Percentiles rank a stretch among this genome's conserved stretches.
Evolutionary conservation across 768 basidiomycete species (phyloP).

Genomic region (Phanerodontia chrysosporium): DNA sequence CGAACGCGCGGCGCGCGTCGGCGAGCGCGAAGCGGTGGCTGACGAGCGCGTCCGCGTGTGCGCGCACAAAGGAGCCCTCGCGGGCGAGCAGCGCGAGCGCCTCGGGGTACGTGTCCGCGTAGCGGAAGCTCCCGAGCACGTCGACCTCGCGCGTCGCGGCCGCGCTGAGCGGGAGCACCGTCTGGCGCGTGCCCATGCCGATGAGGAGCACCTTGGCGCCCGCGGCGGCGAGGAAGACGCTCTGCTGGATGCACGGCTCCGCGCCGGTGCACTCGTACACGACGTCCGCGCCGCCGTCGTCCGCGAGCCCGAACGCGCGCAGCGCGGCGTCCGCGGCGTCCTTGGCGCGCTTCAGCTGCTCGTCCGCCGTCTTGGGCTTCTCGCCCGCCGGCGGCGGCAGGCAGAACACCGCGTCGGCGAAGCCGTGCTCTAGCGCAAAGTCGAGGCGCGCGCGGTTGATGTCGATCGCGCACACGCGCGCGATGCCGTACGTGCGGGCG

Average conservation of each 20-base stretch:
- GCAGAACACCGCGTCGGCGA: slow-evolving; percentile 70
- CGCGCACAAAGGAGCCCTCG: slow-evolving; percentile 49
- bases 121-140: slow-evolving; percentile 87
- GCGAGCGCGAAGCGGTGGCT: slow-evolving; percentile 72
- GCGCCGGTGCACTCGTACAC: slow-evolving; percentile 96
- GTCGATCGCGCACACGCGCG: slow-evolving; percentile 73
- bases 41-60: slow-evolving; percentile 67
- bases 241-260: slow-evolving; percentile 87
- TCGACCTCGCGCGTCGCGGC: slow-evolving; percentile 90
- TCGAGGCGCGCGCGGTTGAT: slow-evolving; percentile 80
- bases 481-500: slow-evolving; percentile 66
- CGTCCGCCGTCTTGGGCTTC: slow-evolving; percentile 49
- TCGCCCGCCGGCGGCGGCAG: slow-evolving; percentile 47
- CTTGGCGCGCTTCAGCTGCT: slow-evolving; percentile 56
- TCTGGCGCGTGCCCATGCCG: slow-evolving; percentile 90
- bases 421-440: slow-evolving; percentile 72
- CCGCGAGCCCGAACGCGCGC: slow-evolving; percentile 49
- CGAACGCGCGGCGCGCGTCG: slow-evolving; percentile 72
- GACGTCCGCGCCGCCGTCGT: slow-evolving; percentile 73
- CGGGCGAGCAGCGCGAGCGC: slow-evolving; percentile 62
- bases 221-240: slow-evolving; percentile 77
- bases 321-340: slow-evolving; percentile 51
- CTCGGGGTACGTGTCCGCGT: slow-evolving; percentile 86
- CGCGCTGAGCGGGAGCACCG: slow-evolving; percentile 75
- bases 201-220: slow-evolving; percentile 92